Conservation (phyloP, 768 basidiomycete species). For the Cystoderma amianthinum region DNA sequence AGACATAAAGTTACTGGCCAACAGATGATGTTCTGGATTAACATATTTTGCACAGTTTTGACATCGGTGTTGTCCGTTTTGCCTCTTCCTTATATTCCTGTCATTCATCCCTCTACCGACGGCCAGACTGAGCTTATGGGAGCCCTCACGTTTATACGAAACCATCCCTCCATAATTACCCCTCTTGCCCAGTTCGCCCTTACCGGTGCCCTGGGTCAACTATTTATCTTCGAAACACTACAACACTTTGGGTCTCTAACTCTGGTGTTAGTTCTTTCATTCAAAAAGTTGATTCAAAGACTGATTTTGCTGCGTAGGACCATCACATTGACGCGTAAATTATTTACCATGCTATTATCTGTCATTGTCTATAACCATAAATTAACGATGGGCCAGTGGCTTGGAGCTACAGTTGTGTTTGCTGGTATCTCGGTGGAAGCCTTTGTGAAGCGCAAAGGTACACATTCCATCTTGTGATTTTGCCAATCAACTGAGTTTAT, state of each 20-base stretch:
- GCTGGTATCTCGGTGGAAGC: slow-evolving; percentile 95
- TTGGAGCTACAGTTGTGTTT: slow-evolving; percentile 88
- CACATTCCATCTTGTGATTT: slow-evolving; percentile 12
- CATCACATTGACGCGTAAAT: slow-evolving; percentile 91
- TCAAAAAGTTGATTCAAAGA: no score
- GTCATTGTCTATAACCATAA: slow-evolving; percentile 89
- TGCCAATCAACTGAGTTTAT: slow-evolving; percentile 5
- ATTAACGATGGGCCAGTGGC: slow-evolving; percentile 83
- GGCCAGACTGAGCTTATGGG: slow-evolving; percentile 56
- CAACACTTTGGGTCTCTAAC: slow-evolving; percentile 89
- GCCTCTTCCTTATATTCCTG: slow-evolving; percentile 76
- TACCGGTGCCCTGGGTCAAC: slow-evolving; percentile 89
- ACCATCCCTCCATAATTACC: slow-evolving; percentile 66
- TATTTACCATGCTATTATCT: slow-evolving; percentile 97
- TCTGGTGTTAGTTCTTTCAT: slow-evolving; percentile 58
- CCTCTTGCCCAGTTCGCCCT: slow-evolving; percentile 83
- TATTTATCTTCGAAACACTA: slow-evolving; percentile 96
- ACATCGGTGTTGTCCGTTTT: slow-evolving; percentile 64
- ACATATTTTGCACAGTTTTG: slow-evolving; percentile 73
- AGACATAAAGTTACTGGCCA: slow-evolving; percentile 72
- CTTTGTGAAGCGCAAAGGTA: slow-evolving; percentile 83
- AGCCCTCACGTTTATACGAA: slow-evolving; percentile 67
- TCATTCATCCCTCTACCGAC: slow-evolving; percentile 63
- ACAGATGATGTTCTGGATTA: slow-evolving; percentile 99
- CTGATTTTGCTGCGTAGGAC: slow-evolving; percentile 51